Evolutionary conservation across 768 basidiomycete species (phyloP), one percentile per base, ranked within the genome.

Genomic region (Lentinula aciculospora): DNA sequence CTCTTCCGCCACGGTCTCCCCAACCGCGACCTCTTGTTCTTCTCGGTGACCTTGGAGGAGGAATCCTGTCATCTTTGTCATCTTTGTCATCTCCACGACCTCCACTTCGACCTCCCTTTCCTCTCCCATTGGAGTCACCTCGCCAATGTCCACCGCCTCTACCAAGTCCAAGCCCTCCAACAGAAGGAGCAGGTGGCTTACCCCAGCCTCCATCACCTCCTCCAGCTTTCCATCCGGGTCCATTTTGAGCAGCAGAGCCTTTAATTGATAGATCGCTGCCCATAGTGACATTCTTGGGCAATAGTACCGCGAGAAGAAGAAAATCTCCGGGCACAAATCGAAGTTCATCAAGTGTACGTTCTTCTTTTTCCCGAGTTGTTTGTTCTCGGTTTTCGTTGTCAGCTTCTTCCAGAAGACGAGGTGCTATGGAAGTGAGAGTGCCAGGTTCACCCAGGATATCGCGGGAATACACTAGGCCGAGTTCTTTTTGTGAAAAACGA

Each of bases 371-470:
- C 23, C 78, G 72, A 44, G 82, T 80, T 1, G 68, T 74, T 8
- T 64, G 66, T 59, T 78, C 73, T 13, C 67, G 65, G 2, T 57
- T 47, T 37, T 70, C 61, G 1, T 67, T 65, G 21, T 77, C 78
- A 0, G 63, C 57, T 59, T 85, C 85, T 45, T 83, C 80, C 21
- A 84, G 70, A 2, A 91, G 76, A 2, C 86, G 79, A 0, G 85
- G 78, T 0, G 88, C 87, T 5, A 82, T 74, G 13, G 68, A 68
- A 39, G 78, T 75, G 21, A 88, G 68, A 1, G 84, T 70, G 32
- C 89, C 89, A 3, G 88, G 86, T 68, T 91, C 90, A 48, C 89
- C 89, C 2, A 91, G 81, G 61, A 92, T 88, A 71, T 92, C 92
- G 61, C 90, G 85, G 44, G 89, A 89, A 69, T 89, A 88, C 37